These are phyloP conservation scores for Lumnitzera racemosa DNA, from an alignment of 345 rosid genomes.

Conservation along the genomic window DNA sequence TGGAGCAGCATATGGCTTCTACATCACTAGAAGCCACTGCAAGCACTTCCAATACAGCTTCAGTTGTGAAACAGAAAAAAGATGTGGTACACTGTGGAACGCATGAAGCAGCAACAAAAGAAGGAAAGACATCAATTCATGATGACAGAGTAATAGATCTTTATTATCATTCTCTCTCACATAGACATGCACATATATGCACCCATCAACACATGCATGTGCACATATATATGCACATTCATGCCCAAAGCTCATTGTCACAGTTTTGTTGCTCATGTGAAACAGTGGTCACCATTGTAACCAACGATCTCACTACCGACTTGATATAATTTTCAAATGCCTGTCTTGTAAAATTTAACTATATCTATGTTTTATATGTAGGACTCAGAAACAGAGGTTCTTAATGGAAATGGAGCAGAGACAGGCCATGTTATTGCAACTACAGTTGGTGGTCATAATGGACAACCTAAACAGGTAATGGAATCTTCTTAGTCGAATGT, in stretches of 20 bases:
- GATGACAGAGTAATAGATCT: constrained; percentile 48
- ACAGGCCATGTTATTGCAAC: constrained; percentile 84
- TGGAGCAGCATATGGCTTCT: constrained; percentile 52
- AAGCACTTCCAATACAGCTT: constrained; percentile 37
- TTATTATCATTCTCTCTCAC: neutral
- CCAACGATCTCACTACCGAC: too few relatives aligned
- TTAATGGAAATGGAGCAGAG: constrained; percentile 77
- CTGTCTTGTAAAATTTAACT: neutral
- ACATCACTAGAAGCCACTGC: constrained; percentile 44
- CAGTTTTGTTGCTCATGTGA: too few relatives aligned
- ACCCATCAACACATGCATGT: neutral
- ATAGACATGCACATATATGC: neutral
- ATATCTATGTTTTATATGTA: constrained; percentile 13
- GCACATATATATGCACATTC: too few relatives aligned
- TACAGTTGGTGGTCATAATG: constrained; percentile 73
- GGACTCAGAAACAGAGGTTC: constrained; percentile 60
- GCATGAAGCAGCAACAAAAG: constrained; percentile 54
- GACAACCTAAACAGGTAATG: constrained; percentile 89
- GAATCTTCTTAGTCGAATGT: constrained; percentile 6
- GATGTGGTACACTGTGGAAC: constrained; percentile 62
- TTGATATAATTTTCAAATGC: too few relatives aligned
- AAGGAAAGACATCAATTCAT: constrained; percentile 35
- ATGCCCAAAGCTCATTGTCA: too few relatives aligned
- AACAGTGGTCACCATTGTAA: too few relatives aligned
- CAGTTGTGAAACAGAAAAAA: constrained; percentile 20